Percentiles rank a stretch among this genome's conserved stretches.
phyloP scores from a whole-genome alignment of 306 rosid species.

The Glycine tomentella region DNA sequence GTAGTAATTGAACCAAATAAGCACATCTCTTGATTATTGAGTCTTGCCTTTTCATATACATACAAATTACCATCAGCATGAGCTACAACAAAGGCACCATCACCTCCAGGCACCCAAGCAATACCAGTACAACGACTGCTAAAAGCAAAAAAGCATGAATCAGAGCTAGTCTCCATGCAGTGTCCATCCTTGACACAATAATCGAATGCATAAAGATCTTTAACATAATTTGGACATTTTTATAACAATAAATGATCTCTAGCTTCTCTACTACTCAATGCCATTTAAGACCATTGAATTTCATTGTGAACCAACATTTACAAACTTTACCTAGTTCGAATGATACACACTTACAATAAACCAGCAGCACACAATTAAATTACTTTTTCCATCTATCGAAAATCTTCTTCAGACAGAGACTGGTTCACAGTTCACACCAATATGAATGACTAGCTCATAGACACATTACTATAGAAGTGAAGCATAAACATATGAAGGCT shows the following conservation, averaged over 20 bases:
- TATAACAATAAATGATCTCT: conserved; percentile 11
- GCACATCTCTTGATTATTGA: conserved; percentile 39
- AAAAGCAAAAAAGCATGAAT: conserved; percentile 52
- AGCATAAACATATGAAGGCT: neutral
- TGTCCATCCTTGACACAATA: neutral
- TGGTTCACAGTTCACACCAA: neutral
- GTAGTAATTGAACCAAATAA: conserved; percentile 1
- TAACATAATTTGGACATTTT: neutral
- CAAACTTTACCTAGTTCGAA: neutral
- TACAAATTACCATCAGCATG: conserved; percentile 94
- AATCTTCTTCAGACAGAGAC: neutral
- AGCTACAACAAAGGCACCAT: conserved; percentile 88
- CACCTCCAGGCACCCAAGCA: conserved; percentile 94
- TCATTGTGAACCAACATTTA: neutral
- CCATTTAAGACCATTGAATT: conserved; percentile 11
- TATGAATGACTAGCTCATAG: neutral
- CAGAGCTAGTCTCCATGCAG: conserved; percentile 36
- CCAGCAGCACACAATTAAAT: neutral
- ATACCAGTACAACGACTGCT: conserved; percentile 92
- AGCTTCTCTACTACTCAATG: conserved; percentile 7
- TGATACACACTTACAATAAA: neutral
- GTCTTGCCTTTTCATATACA: conserved; percentile 91
- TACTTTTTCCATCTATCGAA: neutral
- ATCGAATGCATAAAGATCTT: neutral
- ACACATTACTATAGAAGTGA: neutral